phyloP scores from a whole-genome alignment of 208 protist species.

The Phytomonas sp. region DNA sequence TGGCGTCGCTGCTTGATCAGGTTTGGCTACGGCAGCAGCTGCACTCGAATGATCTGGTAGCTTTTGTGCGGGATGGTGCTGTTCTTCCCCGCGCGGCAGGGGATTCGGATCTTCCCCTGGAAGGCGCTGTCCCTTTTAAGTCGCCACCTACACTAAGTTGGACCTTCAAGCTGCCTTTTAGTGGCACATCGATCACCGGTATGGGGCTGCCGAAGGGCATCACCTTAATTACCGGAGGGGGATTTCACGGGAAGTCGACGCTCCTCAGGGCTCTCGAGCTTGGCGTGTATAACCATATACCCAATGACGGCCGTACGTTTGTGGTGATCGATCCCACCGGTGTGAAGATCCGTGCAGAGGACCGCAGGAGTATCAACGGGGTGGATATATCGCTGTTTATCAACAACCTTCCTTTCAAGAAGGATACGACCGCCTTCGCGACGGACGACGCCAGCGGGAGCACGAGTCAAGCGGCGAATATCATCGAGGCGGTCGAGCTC shows the following conservation, averaged over 20 bases:
- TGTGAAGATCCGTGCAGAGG: slow-evolving; percentile 92
- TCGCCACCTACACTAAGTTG: slow-evolving; percentile 57
- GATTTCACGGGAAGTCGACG: slow-evolving; percentile 95
- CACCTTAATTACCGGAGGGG: slow-evolving; percentile 92
- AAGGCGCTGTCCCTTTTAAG: slow-evolving; percentile 44
- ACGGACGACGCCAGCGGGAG: slow-evolving; percentile 86
- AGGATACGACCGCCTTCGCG: slow-evolving; percentile 51
- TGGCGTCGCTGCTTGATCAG: slow-evolving; percentile 83
- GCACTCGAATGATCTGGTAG: slow-evolving; percentile 33
- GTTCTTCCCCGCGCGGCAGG: slow-evolving; percentile 87
- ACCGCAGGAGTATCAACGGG: slow-evolving; percentile 74
- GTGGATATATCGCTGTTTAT: slow-evolving; percentile 94
- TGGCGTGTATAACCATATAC: slow-evolving; percentile 93
- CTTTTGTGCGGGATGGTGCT: slow-evolving; percentile 89
- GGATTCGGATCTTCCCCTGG: slow-evolving; percentile 74
- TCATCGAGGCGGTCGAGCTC: slow-evolving; percentile 92
- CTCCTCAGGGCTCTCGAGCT: slow-evolving; percentile 87
- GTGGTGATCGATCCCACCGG: slow-evolving; percentile 77
- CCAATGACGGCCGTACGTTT: slow-evolving; percentile 88
- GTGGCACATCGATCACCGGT: slow-evolving; percentile 40
- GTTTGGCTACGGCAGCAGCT: slow-evolving; percentile 72
- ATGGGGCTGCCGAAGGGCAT: slow-evolving; percentile 90
- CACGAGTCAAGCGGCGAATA: slow-evolving; percentile 90
- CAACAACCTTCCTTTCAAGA: slow-evolving; percentile 77
- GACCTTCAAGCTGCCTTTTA: slow-evolving; percentile 68